Evolutionary conservation across 441 rosid species (phyloP), one percentile per base, ranked within the genome.

Genomic region (Gossypium davidsonii): DNA sequence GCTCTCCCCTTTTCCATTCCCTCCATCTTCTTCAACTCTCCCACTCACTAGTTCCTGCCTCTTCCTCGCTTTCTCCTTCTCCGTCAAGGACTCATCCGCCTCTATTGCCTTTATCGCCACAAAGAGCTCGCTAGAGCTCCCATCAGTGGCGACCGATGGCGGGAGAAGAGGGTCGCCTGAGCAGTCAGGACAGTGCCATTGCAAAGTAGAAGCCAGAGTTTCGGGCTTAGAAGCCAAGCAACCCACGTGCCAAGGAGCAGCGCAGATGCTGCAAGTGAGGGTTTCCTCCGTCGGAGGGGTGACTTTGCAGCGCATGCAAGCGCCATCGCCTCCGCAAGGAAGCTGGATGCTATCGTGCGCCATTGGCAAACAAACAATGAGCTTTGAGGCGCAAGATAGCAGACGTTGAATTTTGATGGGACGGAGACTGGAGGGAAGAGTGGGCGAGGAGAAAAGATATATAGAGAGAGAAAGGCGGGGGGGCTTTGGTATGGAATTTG

Each of bases 301-400:
- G 6, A 39, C 65, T 71, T 83, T 78, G 82, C 89, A 85, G 56
- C 62, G 65, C 87, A 85, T 82, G 81, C 89, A 87, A 2, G 72
- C 58, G 70, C 84, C 88, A 6, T 81, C 88, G 37, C 84, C 86
- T 52, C 76, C 89, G 76, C 91, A 91, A 0, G 97, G 95, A 10
- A 90, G 85, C 72, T 90, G 86, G n/a, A 58, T 15, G 55, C 70
- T 75, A 26, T 44, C 85, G 57, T 65, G 80, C 67, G 85, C 85
- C 94, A 89, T 85, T 5, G 46, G 15, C 7, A 1, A 46, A 28
- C 3, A 10, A 67, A 15, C 11, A 5, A 1, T 10, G 26, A 10
- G 55, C 3, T 21, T 51, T 4, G 60, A 51, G 28, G 60, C 60
- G 46, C 10, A 15, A 21, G 46, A 67, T 26, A 26, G 14, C 15